A percentile compares a stretch with the other conserved stretches of the same genome.
Evolutionary conservation across 2,329 filamentous ascomycete species (phyloP).

Genomic region (Xylariomycetidae sp.): DNA sequence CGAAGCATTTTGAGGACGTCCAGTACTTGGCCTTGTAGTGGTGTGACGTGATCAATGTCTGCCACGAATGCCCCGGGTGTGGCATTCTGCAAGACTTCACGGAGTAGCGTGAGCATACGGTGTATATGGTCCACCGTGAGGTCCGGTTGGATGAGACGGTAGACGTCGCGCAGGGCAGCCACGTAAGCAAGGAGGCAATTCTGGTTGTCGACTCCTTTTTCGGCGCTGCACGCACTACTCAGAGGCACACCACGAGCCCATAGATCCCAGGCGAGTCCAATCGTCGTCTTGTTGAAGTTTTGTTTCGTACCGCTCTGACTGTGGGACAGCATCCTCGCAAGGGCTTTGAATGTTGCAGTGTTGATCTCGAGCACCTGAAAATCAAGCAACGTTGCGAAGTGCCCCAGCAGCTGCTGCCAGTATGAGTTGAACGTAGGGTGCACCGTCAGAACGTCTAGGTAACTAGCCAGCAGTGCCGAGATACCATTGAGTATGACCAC

Average conservation of each 20-base stretch:
- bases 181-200: conserved; percentile 83
- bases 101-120: conserved; percentile 65
- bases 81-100: conserved; percentile 64
- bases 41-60: conserved; percentile 68
- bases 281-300: conserved; percentile 42
- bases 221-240: conserved; percentile 32
- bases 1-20: conserved; percentile 62
- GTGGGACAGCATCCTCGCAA: conserved; percentile 56
- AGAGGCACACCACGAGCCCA: conserved; percentile 63
- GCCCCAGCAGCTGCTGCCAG: conserved; percentile 68
- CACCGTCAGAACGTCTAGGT: conserved; percentile 64
- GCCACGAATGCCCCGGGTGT: conserved; percentile 61
- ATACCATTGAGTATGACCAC: conserved; percentile 69
- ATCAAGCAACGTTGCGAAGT: conserved; percentile 59
- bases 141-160: conserved; percentile 62
- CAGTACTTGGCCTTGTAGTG: conserved; percentile 64
- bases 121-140: conserved; percentile 57
- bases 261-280: conserved; percentile 60
- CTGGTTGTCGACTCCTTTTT: conserved; percentile 61
- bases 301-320: conserved; percentile 36
- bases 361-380: conserved; percentile 63
- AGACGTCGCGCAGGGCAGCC: conserved; percentile 67
- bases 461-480: conserved; percentile 66
- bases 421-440: conserved; percentile 63
- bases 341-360: conserved; percentile 63